phyloP scores from a whole-genome alignment of 306 rosid species.

The Erythrophleum fordii region DNA sequence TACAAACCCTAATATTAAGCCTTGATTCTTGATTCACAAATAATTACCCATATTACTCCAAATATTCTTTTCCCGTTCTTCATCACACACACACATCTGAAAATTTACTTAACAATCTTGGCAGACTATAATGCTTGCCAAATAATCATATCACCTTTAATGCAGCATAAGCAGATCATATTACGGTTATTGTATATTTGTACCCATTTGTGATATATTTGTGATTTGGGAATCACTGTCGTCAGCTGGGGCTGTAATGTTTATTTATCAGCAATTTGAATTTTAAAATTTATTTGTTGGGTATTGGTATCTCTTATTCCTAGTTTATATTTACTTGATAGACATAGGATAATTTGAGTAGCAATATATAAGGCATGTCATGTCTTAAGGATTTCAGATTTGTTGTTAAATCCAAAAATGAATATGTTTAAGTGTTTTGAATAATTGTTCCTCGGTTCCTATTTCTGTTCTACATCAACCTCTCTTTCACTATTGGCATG shows the following conservation, averaged over 20 bases:
- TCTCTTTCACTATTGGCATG: not conserved
- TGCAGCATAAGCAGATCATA: not conserved
- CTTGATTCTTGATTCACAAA: not conserved
- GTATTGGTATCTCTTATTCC: not conserved
- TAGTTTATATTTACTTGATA: not conserved
- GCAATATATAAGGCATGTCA: not conserved
- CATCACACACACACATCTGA: slow-evolving; percentile 3
- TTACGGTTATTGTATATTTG: not conserved
- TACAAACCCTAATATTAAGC: not conserved
- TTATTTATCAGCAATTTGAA: not conserved
- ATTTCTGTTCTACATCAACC: not conserved
- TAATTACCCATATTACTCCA: not conserved
- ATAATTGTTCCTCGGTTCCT: not conserved
- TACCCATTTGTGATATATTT: not conserved
- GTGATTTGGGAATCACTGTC: not conserved
- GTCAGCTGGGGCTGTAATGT: not conserved
- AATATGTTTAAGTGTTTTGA: not conserved
- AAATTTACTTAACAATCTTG: not conserved
- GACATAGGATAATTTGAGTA: not conserved
- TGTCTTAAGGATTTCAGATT: not conserved
- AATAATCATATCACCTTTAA: not conserved
- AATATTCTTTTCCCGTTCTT: not conserved
- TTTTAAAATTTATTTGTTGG: not conserved
- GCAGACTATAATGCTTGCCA: slow-evolving; percentile 10
- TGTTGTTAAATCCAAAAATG: not conserved